Evolutionary conservation across 345 rosid species (phyloP).

Genomic region (Pelargonium nanum): DNA sequence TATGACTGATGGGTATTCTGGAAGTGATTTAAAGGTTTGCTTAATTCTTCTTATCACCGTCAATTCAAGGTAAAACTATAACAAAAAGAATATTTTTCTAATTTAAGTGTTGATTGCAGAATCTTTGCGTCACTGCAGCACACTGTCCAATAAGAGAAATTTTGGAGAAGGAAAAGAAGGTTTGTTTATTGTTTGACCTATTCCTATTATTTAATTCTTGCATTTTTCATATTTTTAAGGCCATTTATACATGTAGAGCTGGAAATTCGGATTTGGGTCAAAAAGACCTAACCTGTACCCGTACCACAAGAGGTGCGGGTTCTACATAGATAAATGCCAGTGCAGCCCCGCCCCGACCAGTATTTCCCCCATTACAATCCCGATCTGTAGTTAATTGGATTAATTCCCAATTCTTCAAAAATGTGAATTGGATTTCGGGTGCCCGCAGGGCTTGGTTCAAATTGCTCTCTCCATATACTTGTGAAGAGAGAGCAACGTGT

Average conservation of each 20-base stretch:
- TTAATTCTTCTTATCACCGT: conserved; percentile 1
- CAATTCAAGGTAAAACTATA: conserved; percentile 5
- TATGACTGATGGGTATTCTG: conserved; percentile 95
- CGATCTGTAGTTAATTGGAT: no score
- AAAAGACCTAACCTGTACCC: no score
- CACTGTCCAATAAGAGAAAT: conserved; percentile 95
- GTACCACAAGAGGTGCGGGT: no score
- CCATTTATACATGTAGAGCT: background rate
- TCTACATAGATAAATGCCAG: no score
- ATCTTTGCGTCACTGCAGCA: conserved; percentile 88
- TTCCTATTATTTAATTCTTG: background rate
- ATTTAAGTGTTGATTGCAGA: conserved; percentile 32
- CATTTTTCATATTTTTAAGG: conserved; percentile 4
- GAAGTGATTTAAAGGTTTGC: conserved; percentile 87
- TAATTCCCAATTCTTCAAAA: conserved; percentile 2
- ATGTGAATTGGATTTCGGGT: background rate
- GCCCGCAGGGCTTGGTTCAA: background rate
- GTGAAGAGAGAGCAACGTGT: no score
- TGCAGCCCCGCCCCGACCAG: no score
- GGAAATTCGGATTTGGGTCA: no score
- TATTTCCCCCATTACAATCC: no score
- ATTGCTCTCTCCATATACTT: no score
- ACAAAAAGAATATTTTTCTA: background rate
- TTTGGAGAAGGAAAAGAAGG: conserved; percentile 89
- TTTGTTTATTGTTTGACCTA: conserved; percentile 19